phyloP scores from a whole-genome alignment of 2,329 filamentous ascomycete genomes.

The Fusarium xyrophilum region DNA sequence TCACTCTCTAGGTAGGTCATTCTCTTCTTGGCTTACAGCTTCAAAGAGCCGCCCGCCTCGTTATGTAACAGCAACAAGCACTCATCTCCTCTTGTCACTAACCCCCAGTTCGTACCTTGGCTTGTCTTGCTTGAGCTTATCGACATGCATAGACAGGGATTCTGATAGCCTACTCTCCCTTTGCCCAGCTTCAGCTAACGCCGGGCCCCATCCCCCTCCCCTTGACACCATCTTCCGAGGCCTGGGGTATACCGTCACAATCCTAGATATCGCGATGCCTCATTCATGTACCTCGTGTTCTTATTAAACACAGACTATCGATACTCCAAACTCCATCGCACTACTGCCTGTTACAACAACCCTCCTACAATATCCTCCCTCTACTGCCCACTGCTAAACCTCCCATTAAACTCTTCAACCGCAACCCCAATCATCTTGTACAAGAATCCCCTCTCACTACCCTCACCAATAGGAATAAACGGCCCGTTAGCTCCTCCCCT shows the following conservation, averaged over 20 bases:
- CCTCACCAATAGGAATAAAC: slow-evolving; percentile 92
- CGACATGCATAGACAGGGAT: slow-evolving; percentile 1
- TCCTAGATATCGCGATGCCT: neutral
- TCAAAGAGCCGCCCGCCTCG: neutral
- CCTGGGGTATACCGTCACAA: neutral
- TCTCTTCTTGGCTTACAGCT: neutral
- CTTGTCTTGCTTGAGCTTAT: neutral
- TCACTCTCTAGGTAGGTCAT: slow-evolving; percentile 6
- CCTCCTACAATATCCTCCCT: neutral
- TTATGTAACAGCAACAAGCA: slow-evolving; percentile 11
- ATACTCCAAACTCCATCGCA: slow-evolving; percentile 20
- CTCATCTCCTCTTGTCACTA: neutral
- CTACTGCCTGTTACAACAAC: neutral
- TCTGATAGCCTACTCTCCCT: slow-evolving; percentile 8
- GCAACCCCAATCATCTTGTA: slow-evolving; percentile 71
- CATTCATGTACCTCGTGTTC: slow-evolving; percentile 6
- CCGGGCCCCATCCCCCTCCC: neutral
- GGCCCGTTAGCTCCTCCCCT: slow-evolving; percentile 92
- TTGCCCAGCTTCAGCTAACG: slow-evolving; percentile 16
- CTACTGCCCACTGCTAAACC: slow-evolving; percentile 56
- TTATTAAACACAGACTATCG: neutral
- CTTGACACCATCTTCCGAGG: slow-evolving; percentile 10
- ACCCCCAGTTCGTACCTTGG: neutral
- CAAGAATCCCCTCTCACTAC: slow-evolving; percentile 70
- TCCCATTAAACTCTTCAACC: slow-evolving; percentile 71